Evolutionary conservation across 2,329 filamentous ascomycete genomes (phyloP), one percentile per base, ranked within the genome.

Genomic region (Thelonectria olida): DNA sequence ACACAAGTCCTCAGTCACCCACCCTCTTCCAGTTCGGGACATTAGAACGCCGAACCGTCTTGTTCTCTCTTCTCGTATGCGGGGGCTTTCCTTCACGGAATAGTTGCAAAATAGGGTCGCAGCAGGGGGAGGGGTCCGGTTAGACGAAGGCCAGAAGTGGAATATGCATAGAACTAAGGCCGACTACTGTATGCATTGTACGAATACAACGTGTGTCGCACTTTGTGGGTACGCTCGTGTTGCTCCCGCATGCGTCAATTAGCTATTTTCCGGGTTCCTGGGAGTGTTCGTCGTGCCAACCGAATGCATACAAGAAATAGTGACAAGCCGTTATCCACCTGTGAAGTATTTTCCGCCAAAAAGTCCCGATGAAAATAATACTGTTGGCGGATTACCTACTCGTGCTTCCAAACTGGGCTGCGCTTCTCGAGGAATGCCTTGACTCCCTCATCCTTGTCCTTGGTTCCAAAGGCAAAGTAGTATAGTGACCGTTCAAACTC

Each of bases 401-500:
- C 44, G 5, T 45, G 15, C 17, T 62, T 61, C 68, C 68, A 71
- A 7, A 58, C 51, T 4, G 68, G 68, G 12, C 57, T 48, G 4
- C 68, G 63, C 64, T 70, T 76, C 27, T 74, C 68, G 7, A 76
- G 61, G 50, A 76, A 75, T 7, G 74, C 73, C 7, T 57, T 59
- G 17, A 75, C 69, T 27, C 73, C 73, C 53, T 75, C 73, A 22
- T 61, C 57, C 50, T 75, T 76, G 42, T 76, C 73, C 19, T 50
- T 42, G 1, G 73, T 75, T 13, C 74, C 73, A 60, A 79, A 78
- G 3, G 76, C 73, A 58, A 70, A 70, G 52, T 78, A 78, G 58
- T 79, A 78, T 41, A 79, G 58, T 57, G 67, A 69, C 34, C 75
- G 66, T 61, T 78, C 77, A 62, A 77, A 73, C 41, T 74, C 72